Evolutionary conservation across 208 protist genomes (phyloP).

Genomic region (Porcisia hertigi): DNA sequence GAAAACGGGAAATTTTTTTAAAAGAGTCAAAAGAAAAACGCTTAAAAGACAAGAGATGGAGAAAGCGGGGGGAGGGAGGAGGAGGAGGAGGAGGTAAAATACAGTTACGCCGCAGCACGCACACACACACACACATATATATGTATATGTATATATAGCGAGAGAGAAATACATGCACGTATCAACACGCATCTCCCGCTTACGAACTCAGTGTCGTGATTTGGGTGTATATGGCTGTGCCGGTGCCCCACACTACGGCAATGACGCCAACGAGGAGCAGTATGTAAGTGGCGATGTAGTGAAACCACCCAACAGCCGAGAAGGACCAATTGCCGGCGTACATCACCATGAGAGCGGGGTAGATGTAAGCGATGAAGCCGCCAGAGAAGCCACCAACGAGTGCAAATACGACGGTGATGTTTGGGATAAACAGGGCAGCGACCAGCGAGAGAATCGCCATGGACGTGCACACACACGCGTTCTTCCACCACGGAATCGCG

Average conservation of each 20-base stretch:
- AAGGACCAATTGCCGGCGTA: too few species aligned
- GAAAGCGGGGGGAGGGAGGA: too few species aligned
- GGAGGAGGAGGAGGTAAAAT: too few species aligned
- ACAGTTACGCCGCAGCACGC: too few species aligned
- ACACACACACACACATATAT: too few species aligned
- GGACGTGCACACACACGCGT: slow-evolving; percentile 41
- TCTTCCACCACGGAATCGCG: slow-evolving; percentile 51
- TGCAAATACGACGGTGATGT: slow-evolving; percentile 67
- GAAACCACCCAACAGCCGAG: slow-evolving; percentile 32
- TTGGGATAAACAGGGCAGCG: slow-evolving; percentile 61
- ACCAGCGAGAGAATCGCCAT: slow-evolving; percentile 55
- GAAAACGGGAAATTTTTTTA: background rate
- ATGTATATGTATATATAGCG: too few species aligned
- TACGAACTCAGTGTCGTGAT: slow-evolving; percentile 6
- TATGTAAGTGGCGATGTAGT: slow-evolving; percentile 57
- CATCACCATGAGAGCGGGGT: slow-evolving; percentile 74
- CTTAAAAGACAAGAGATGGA: too few species aligned
- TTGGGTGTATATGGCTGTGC: slow-evolving; percentile 44
- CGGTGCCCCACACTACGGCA: slow-evolving; percentile 62
- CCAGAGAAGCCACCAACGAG: slow-evolving; percentile 69
- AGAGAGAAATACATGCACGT: too few species aligned
- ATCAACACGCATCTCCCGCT: background rate
- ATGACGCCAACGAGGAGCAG: slow-evolving; percentile 65
- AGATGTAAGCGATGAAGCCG: slow-evolving; percentile 73
- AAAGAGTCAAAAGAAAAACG: too few species aligned